A percentile compares a stretch with the other conserved stretches of the same genome.
These are phyloP conservation scores for Coemansia sp. DNA, from an alignment of 192 early-diverging fungal species.

Conservation along the genomic window DNA sequence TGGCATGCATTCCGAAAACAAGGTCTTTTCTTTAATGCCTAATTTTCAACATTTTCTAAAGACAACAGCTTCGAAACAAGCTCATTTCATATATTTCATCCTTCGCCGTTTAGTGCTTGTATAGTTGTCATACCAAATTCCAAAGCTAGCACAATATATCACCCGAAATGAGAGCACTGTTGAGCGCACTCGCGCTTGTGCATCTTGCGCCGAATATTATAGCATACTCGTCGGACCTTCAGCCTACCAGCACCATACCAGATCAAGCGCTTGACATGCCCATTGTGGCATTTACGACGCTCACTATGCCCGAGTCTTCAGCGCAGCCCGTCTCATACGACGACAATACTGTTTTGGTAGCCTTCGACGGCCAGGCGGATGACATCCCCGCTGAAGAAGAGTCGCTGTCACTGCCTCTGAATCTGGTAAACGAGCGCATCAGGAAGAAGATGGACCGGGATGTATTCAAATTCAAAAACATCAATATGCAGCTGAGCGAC, in stretches of 20 bases:
- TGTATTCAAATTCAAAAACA: background rate
- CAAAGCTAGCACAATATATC: background rate
- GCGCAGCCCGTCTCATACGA: background rate
- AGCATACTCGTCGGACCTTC: background rate
- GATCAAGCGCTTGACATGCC: background rate
- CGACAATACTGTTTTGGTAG: background rate
- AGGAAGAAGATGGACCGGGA: background rate
- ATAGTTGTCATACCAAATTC: background rate
- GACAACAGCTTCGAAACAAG: background rate
- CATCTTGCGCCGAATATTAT: slow-evolving; percentile 2
- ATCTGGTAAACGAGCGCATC: background rate
- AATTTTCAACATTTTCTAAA: no score
- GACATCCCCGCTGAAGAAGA: background rate
- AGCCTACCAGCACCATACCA: background rate
- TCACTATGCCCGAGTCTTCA: background rate
- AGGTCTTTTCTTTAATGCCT: background rate
- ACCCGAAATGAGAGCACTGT: slow-evolving; percentile 7
- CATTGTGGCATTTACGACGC: background rate
- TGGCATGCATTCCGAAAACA: background rate
- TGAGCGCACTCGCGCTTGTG: slow-evolving; percentile 8
- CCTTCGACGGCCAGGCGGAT: background rate
- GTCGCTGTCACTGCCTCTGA: background rate
- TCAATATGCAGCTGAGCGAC: background rate
- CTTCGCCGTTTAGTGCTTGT: background rate
- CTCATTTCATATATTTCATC: background rate